These are phyloP conservation scores for Eucalyptus guilfoylei DNA, from an alignment of 345 rosid species.

Conservation along the genomic window DNA sequence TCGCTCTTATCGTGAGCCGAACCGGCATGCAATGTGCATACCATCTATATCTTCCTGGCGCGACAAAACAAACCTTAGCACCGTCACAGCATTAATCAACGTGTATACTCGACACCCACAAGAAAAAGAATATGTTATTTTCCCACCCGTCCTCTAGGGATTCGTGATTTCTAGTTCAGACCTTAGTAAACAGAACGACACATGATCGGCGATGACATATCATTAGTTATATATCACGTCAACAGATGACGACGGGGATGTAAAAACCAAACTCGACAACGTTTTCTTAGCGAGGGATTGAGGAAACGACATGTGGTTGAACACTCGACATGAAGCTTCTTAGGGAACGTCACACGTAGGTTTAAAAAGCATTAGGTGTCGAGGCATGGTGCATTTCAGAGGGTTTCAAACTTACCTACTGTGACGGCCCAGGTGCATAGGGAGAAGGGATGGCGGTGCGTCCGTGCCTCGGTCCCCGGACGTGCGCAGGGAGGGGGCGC, in stretches of 20 bases:
- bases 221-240: not conserved
- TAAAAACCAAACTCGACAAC: accelerated
- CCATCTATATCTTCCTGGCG: not conserved
- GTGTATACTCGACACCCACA: not conserved
- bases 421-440: too few relatives aligned
- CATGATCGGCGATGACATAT: not conserved
- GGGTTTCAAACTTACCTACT: not conserved
- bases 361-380: not conserved
- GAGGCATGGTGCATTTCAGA: not conserved
- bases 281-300: not conserved
- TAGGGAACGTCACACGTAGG: not conserved
- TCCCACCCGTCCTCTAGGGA: not conserved
- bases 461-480: too few relatives aligned
- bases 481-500: too few relatives aligned
- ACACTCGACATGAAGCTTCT: not conserved
- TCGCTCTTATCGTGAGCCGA: not conserved
- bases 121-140: not conserved
- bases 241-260: not conserved
- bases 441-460: too few relatives aligned
- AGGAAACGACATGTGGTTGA: not conserved
- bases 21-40: not conserved
- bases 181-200: not conserved
- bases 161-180: not conserved
- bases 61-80: not conserved
- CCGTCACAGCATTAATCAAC: not conserved